Conservation (phyloP, 164 flowering plant species). For the Paratinospora sagittata region DNA sequence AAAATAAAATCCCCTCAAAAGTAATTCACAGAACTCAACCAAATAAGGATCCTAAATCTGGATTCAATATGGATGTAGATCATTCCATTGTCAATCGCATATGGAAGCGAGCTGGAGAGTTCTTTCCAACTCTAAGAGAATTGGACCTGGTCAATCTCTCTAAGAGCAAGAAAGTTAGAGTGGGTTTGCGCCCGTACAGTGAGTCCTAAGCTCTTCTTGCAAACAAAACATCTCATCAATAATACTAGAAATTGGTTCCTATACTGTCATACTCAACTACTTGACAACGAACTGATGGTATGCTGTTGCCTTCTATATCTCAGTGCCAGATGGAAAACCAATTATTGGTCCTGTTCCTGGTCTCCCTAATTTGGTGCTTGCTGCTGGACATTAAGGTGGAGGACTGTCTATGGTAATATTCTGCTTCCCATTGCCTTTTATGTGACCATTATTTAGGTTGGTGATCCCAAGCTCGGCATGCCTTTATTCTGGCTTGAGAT, state of each 20-base stretch:
- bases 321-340: constrained; percentile 94
- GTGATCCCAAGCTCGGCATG: no score
- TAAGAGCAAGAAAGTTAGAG: constrained; percentile 47
- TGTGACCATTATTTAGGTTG: neutral
- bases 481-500: neutral
- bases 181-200: constrained; percentile 93
- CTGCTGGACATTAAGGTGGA: constrained; percentile 94
- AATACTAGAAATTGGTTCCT: neutral
- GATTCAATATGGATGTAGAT: constrained; percentile 60
- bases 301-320: constrained; percentile 8
- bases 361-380: constrained; percentile 57
- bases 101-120: constrained; percentile 69
- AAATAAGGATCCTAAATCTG: no score
- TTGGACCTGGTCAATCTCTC: constrained; percentile 31
- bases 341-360: constrained; percentile 83
- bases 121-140: constrained; percentile 61
- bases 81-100: constrained; percentile 50
- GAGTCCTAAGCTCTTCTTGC: constrained; percentile 24
- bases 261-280: neutral
- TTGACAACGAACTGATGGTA: constrained; percentile 1
- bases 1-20: no score
- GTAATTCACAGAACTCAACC: no score
- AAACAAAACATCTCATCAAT: neutral
- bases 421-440: neutral
- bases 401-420: constrained; percentile 74